These are phyloP conservation scores for Sclerotinia subarctica DNA, from an alignment of 2,329 filamentous ascomycete genomes.

Conservation along the genomic window DNA sequence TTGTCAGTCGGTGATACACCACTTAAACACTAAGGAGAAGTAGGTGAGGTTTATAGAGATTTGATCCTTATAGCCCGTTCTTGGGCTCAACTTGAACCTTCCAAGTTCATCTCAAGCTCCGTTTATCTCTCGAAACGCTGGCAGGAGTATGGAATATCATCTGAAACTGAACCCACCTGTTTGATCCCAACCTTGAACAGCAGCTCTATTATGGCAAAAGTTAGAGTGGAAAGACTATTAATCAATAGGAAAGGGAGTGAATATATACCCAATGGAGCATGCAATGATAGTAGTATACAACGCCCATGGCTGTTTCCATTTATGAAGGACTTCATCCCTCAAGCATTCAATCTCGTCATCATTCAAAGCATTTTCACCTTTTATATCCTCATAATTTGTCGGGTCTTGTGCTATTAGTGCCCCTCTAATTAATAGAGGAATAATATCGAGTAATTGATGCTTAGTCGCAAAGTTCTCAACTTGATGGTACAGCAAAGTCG, in stretches of 20 bases:
- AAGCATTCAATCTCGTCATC: conserved; percentile 57
- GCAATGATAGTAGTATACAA: conserved; percentile 18
- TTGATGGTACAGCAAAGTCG: conserved; percentile 48
- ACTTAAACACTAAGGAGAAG: background rate
- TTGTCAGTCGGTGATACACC: background rate
- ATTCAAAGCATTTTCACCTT: conserved; percentile 47
- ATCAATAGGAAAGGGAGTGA: conserved; percentile 59
- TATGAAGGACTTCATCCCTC: conserved; percentile 60
- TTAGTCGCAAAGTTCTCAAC: conserved; percentile 59
- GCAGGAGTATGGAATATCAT: background rate
- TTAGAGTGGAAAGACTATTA: conserved; percentile 56
- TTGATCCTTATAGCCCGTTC: background rate
- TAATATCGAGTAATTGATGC: conserved; percentile 56
- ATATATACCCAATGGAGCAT: conserved; percentile 56
- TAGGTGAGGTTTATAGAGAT: background rate
- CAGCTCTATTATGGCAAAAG: conserved; percentile 43
- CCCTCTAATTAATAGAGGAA: conserved; percentile 60
- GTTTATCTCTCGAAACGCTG: too few species aligned
- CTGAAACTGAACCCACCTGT: background rate
- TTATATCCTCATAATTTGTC: conserved; percentile 57
- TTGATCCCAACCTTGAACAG: conserved; percentile 49
- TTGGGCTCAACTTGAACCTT: background rate
- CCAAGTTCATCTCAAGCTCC: too few species aligned
- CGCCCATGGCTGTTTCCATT: conserved; percentile 65
- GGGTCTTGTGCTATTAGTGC: conserved; percentile 74